Percentiles rank a stretch among this genome's conserved stretches.
Conservation (phyloP, 2,329 filamentous ascomycete species). For the Fusarium sp. region DNA sequence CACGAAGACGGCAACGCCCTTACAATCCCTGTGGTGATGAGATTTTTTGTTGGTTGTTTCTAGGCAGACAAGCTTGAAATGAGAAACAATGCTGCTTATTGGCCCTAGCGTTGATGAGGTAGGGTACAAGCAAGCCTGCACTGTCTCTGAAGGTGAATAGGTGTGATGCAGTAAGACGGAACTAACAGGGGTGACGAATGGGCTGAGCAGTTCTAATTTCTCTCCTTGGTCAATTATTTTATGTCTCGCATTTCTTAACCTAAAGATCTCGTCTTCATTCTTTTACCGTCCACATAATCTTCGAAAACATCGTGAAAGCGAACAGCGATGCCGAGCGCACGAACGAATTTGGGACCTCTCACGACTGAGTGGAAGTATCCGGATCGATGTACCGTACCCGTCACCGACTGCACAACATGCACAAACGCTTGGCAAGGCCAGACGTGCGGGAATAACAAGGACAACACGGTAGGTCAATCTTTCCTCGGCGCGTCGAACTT, state of each 20-base stretch:
- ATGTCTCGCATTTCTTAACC: background rate
- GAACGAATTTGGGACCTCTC: conserved; percentile 3
- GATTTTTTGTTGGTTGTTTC: fast-evolving
- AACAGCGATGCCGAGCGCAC: background rate
- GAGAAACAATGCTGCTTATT: background rate
- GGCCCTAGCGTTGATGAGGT: background rate
- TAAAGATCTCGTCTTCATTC: background rate
- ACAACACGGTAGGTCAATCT: background rate
- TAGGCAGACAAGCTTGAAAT: background rate
- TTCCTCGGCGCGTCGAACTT: no score
- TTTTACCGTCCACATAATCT: background rate
- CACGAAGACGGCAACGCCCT: background rate
- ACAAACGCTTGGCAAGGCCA: background rate
- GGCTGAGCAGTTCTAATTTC: background rate
- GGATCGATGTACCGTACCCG: background rate
- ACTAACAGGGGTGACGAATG: background rate
- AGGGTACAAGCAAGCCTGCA: background rate
- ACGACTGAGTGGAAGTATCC: conserved; percentile 2
- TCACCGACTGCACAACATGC: background rate
- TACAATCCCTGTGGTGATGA: background rate
- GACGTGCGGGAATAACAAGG: background rate
- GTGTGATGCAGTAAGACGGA: background rate
- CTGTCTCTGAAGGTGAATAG: background rate
- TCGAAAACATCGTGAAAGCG: background rate
- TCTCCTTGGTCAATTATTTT: background rate